These are phyloP conservation scores for Grammothele lineata DNA, from an alignment of 768 basidiomycete species.

Conservation along the genomic window DNA sequence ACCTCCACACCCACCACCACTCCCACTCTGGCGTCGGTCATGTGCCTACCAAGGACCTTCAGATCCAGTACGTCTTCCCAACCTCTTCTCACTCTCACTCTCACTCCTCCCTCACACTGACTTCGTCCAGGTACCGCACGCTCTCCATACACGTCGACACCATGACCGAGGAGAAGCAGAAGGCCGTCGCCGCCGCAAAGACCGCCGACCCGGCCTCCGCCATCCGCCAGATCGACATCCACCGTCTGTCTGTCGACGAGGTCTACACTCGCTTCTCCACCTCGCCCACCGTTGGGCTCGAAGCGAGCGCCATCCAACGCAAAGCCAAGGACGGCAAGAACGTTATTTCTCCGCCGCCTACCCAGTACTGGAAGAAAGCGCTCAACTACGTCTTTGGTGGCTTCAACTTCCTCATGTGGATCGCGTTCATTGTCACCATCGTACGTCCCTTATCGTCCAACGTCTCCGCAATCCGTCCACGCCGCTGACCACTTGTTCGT, in stretches of 20 bases:
- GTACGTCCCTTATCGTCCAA: slow-evolving; percentile 29
- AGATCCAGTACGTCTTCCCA: slow-evolving; percentile 3
- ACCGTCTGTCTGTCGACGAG: slow-evolving; percentile 37
- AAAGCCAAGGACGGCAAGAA: slow-evolving; percentile 30
- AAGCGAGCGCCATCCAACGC: slow-evolving; percentile 33
- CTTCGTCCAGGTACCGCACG: slow-evolving; percentile 36
- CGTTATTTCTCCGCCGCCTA: slow-evolving; percentile 44
- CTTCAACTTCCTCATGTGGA: slow-evolving; percentile 54
- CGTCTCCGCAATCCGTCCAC: slow-evolving; percentile 8
- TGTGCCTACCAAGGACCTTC: too few relatives aligned
- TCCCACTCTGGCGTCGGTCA: background rate
- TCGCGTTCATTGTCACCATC: slow-evolving; percentile 45
- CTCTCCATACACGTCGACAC: slow-evolving; percentile 42
- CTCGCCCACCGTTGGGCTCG: slow-evolving; percentile 43
- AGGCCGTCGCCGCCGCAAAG: slow-evolving; percentile 7
- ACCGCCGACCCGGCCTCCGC: slow-evolving; percentile 33
- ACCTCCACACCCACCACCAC: background rate
- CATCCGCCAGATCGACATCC: slow-evolving; percentile 46
- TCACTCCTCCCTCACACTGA: background rate
- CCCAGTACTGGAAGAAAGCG: slow-evolving; percentile 45
- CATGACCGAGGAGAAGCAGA: slow-evolving; percentile 14
- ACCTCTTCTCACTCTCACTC: background rate
- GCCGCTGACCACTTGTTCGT: background rate
- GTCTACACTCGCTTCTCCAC: slow-evolving; percentile 41
- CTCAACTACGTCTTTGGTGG: slow-evolving; percentile 54